phyloP scores from a whole-genome alignment of 1,284 basidiomycete genomes.

The Melampsora occidentalis region DNA sequence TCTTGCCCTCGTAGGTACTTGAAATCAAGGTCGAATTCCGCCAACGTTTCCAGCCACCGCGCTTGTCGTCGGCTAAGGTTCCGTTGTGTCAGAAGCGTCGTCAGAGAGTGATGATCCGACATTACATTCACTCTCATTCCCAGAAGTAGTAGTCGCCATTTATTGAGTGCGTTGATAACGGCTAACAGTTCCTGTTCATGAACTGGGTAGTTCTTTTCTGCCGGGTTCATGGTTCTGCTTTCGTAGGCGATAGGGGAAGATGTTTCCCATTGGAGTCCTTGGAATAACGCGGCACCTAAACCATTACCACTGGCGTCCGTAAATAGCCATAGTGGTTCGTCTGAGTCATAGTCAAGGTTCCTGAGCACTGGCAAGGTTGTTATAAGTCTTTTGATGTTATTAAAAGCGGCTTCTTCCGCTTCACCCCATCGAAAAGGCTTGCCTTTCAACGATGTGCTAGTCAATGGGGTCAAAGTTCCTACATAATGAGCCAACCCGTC shows the following conservation, averaged over 20 bases:
- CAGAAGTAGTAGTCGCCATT: neutral
- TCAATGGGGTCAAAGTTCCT: slow-evolving; percentile 52
- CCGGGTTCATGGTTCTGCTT: neutral
- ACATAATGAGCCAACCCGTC: slow-evolving; percentile 54
- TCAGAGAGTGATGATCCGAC: too few relatives aligned
- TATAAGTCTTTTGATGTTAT: too few relatives aligned
- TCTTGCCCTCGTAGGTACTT: too few relatives aligned
- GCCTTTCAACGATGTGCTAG: slow-evolving; percentile 47
- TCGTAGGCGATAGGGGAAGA: neutral
- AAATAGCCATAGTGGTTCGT: slow-evolving; percentile 15
- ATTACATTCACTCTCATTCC: too few relatives aligned
- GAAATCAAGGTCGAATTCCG: too few relatives aligned
- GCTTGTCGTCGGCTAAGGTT: too few relatives aligned
- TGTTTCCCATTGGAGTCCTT: neutral
- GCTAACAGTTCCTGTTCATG: slow-evolving; percentile 9
- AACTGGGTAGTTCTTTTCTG: neutral
- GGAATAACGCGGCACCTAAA: neutral
- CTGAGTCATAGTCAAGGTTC: slow-evolving; percentile 8
- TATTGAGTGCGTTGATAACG: slow-evolving; percentile 3
- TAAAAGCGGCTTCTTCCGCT: neutral
- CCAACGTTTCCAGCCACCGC: too few relatives aligned
- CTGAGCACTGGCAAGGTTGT: neutral
- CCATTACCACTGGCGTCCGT: slow-evolving; percentile 17
- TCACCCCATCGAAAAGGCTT: slow-evolving; percentile 6
- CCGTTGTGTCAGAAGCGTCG: too few relatives aligned